phyloP scores from a whole-genome alignment of 768 basidiomycete genomes.

The Calocera viscosa region DNA sequence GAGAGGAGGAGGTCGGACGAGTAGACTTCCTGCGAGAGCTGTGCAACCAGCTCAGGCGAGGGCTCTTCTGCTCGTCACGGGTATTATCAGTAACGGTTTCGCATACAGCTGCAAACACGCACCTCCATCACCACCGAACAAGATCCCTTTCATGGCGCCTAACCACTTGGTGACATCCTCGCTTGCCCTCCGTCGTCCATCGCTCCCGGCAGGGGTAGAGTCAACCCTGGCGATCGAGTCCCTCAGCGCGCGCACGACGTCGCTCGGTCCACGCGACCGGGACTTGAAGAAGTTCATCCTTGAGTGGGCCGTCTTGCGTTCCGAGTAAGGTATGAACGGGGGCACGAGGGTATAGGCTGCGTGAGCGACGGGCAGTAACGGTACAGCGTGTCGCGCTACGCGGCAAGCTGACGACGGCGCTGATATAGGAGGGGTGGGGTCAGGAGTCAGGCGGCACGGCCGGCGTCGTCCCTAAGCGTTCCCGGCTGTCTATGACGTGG shows the following conservation, averaged over 20 bases:
- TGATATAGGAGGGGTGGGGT: background rate
- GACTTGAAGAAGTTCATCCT: slow-evolving; percentile 93
- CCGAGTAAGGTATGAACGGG: background rate
- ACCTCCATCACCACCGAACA: slow-evolving; percentile 77
- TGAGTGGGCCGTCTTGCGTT: background rate
- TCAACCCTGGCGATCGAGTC: slow-evolving; percentile 74
- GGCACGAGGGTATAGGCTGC: background rate
- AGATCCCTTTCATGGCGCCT: slow-evolving; percentile 75
- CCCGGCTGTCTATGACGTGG: background rate
- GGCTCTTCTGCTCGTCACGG: slow-evolving; percentile 42
- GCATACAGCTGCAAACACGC: slow-evolving; percentile 18
- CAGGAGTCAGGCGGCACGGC: background rate
- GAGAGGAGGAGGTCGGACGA: slow-evolving; percentile 72
- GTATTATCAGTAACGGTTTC: background rate
- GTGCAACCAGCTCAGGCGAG: slow-evolving; percentile 77
- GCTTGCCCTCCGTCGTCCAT: slow-evolving; percentile 68
- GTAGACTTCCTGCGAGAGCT: slow-evolving; percentile 93
- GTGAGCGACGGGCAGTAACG: background rate
- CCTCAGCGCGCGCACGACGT: slow-evolving; percentile 67
- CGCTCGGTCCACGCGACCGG: slow-evolving; percentile 74
- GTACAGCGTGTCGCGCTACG: background rate
- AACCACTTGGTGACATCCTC: slow-evolving; percentile 85
- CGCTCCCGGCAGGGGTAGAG: slow-evolving; percentile 55
- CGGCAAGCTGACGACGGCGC: background rate
- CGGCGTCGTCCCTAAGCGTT: background rate